Percentiles rank a stretch among this genome's conserved stretches.
Conservation (phyloP, 371 early-diverging fungal species). For the Mortierella sp. region DNA sequence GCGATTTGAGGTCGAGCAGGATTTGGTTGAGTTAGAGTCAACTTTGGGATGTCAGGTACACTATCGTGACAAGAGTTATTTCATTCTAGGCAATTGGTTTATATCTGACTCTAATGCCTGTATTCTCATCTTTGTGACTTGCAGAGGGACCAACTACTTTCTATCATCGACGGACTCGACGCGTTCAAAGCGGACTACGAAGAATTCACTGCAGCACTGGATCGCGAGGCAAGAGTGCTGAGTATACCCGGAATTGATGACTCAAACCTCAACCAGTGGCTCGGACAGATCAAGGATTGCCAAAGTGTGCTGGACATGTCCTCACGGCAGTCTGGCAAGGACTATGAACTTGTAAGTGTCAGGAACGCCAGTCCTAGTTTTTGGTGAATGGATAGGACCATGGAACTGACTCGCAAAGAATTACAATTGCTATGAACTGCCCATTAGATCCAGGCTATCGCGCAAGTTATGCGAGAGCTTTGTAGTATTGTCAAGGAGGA, state of each 20-base stretch:
- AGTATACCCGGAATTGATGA: constrained; percentile 24
- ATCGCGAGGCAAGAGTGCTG: constrained; percentile 19
- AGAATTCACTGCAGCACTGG: constrained; percentile 16
- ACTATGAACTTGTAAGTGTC: constrained; percentile 24
- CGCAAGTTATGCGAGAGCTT: constrained; percentile 18
- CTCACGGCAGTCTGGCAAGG: not conserved
- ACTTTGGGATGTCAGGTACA: constrained; percentile 37
- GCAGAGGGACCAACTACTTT: constrained; percentile 40
- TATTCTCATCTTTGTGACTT: not conserved
- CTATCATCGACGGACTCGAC: constrained; percentile 19
- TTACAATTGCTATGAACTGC: not conserved
- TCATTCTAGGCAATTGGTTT: not conserved
- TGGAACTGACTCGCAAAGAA: not conserved
- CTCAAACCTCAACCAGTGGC: constrained; percentile 29
- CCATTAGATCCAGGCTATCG: constrained; percentile 26
- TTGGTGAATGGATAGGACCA: not conserved
- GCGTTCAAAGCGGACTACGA: constrained; percentile 25
- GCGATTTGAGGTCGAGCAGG: constrained; percentile 36
- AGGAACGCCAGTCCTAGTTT: not conserved
- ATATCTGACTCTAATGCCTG: not conserved
- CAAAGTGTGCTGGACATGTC: constrained; percentile 12
- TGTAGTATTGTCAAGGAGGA: constrained; percentile 31
- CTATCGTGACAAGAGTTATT: not conserved
- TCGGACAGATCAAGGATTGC: constrained; percentile 31
- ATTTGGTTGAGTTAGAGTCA: constrained; percentile 31